Evolutionary conservation across 371 early-diverging fungal species (phyloP), one percentile per base, ranked within the genome.

Genomic region (Mucor lusitanicus): DNA sequence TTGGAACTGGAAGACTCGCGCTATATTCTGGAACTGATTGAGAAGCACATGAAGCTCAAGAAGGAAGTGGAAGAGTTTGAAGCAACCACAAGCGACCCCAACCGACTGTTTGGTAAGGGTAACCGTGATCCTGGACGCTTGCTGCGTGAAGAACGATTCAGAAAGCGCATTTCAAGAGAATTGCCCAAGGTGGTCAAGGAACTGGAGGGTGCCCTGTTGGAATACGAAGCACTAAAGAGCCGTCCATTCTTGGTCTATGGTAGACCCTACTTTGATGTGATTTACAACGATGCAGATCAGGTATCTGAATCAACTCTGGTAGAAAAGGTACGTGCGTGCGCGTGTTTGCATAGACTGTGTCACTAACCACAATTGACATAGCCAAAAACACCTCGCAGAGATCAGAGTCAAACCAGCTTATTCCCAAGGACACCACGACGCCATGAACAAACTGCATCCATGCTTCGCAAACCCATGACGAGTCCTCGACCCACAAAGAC

Each of bases 41-140:
- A 81, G 35, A 70, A 73, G 39, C 76, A 81, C 35, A 83, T 76
- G 71, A 72, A 72, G 37, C 63, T 83, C 6, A 60, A 73, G n/a
- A 61, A 74, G 46, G 84, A 83, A 63, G 53, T 81, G 3, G 61
- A 73, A 33, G 75, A 83, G 12, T 83, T 83, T 69, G 73, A 81
- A 67, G 83, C 77, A 33, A 70, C 64, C 7, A 81, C 81, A 17
- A 74, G 77, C 13, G 80, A 83, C 64, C 84, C 84, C 3, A 66
- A 75, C 55, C 74, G 84, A 6, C 61, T 83, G 27, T 81, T 83
- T 68, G 70, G 79, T 21, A 83, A 77, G 57, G 81, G 81, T 0
- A 76, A 79, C 27, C 73, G 81, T 13, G 84, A 81, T 70, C 84
- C 84, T 27, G 84, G 84, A 8, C 74, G 81, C 27, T 57, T 83